Evolutionary conservation across 805 yeast genomes (phyloP), one percentile per base, ranked within the genome.

Genomic region (Brettanomyces sp.): DNA sequence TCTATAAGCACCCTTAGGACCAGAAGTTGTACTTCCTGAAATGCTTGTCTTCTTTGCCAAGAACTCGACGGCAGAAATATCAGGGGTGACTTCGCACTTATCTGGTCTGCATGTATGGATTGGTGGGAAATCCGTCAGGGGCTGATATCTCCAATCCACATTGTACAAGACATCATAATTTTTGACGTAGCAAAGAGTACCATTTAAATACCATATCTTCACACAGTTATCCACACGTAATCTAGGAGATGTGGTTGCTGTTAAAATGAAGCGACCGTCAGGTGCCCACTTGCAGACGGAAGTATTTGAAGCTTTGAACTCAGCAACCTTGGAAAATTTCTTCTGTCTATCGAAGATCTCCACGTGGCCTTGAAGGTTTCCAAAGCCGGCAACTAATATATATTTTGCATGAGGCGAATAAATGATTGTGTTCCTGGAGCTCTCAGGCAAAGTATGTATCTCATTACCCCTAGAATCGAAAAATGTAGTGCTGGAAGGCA

Each of bases 221-320:
- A 84, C 81, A 49, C 97, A 91, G 63, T 93, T 93, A 67, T 95
- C 99, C 38, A 93, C 99, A 59, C 99, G 80, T 56, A 93, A 76
- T 57, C 99, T 77, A 52, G 99, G 99, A 21, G 96, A 80, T 0
- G 98, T 93, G 4, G 98, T 95, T 18, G 99, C 98, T 13, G 98
- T 91, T 64, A 93, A 69, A 47, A 93, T 80, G 60, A 75, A 89
- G 58, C 93, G 80, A 36, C 99, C 98, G 66, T 93, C 95, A 8
- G 99, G 99, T 2, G 95, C 82, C 99, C 99, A 93, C 63, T 86
- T 87, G 64, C 96, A 91, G 40, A 84, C 95, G n/a, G 95, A 83
- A 13, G 98, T 89, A 69, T 93, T 95, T 40, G 96, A 69, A 12
- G 98, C 99, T 59, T 87, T 86, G 58, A 93, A 84, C 18, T 86